Base-by-base conservation (phyloP, 2,329 filamentous ascomycete species). In the Beauveria medogensis region DNA sequence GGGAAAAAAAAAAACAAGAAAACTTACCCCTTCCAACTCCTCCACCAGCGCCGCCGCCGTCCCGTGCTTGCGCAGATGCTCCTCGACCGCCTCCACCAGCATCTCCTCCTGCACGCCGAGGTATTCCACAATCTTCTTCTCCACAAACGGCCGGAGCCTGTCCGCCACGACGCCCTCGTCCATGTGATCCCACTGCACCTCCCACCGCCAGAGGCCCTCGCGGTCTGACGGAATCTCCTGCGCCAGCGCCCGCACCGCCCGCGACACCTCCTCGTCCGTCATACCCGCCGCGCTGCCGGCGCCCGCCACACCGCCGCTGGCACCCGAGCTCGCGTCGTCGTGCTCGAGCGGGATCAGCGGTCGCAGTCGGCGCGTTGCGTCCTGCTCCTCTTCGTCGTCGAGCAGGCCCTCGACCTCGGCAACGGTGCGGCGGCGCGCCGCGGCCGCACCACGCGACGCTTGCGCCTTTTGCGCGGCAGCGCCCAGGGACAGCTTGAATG, bases 51-150 rank as follows among this genome's bases (percentile, higher is more conserved):
- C 89, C 63, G 86, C 82, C n/a, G 94, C 90, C 64, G 82, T 82
- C 28, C 86, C 87, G 67, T 88, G 86, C 67, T 86, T 87, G 65
- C 88, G 84, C 64, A 99, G 78, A 74, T 96, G 91, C 69, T 92
- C 89, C 70, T 97, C 88, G 44, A 97, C 91, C 48, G 94, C 88
- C 70, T 96, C 92, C 37, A 99, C 92, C 53, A 99, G 79, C 77
- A 97, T 87, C 75, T 97, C 91, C 73, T 99, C 94, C 75, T 97
- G 92, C 62, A 99, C 90, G 63, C 95, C 95, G 54, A 99, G 82
- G 68, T 94, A 95, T 74, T 99, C 94, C 63, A 99, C 88, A 67
- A 97, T 91, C 82, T 97, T 99, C 83, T 96, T 96, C 79, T 96
- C 92, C 61, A 97, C 91, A 76, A 97, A 99, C 34, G 93, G 92